A percentile compares a stretch with the other conserved stretches of the same genome.
phyloP scores from a whole-genome alignment of 108 stramenopile species.

The Epipyxis sp. region DNA sequence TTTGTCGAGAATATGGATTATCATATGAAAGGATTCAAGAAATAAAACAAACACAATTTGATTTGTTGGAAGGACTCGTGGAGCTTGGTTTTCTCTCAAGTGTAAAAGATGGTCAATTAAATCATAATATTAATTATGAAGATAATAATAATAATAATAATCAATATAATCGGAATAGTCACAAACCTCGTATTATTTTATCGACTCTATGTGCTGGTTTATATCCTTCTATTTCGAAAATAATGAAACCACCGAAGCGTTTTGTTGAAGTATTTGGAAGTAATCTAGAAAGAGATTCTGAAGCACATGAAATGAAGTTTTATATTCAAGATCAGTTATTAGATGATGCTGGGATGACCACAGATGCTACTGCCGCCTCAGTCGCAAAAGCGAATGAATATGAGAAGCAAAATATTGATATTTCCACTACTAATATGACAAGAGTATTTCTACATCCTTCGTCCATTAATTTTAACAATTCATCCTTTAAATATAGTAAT shows the following conservation, averaged over 20 bases:
- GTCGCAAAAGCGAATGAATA: not conserved
- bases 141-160: not conserved
- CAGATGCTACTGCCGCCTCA: not conserved
- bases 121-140: not conserved
- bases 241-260: not conserved
- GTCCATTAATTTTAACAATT: not conserved
- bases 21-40: not conserved
- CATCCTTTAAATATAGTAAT: not conserved
- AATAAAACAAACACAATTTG: not conserved
- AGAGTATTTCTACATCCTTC: not conserved
- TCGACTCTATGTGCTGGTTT: not conserved
- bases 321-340: not conserved
- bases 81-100: not conserved
- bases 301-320: not conserved
- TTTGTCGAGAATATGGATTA: conserved; percentile 6
- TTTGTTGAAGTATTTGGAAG: conserved; percentile 4
- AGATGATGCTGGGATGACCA: not conserved
- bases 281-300: not conserved
- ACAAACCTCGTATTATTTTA: not conserved
- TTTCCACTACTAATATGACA: not conserved
- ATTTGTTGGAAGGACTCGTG: no score
- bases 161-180: not conserved
- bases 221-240: not conserved
- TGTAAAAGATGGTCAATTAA: not conserved
- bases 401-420: not conserved